Conservation (phyloP, 257 asterid genomes). For the Ligustrum vulgare region DNA sequence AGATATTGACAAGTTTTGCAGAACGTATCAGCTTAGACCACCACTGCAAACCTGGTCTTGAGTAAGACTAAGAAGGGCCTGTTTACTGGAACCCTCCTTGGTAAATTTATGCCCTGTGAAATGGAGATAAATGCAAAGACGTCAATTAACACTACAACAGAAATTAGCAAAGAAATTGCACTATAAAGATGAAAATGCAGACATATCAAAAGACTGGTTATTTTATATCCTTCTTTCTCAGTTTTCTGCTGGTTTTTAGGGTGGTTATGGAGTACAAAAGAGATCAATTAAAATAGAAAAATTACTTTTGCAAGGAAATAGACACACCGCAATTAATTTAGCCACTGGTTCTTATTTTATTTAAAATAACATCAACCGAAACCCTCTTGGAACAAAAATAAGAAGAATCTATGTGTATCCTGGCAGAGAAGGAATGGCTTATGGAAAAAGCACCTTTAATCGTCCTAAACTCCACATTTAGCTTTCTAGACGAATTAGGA, state of each 20-base stretch:
- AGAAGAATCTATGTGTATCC: neutral
- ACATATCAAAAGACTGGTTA: neutral
- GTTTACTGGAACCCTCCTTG: constrained; percentile 71
- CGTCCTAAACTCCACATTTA: constrained; percentile 77
- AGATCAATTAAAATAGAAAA: neutral
- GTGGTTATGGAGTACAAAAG: neutral
- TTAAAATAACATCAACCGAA: neutral
- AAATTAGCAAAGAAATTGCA: constrained; percentile 5
- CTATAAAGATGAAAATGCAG: neutral
- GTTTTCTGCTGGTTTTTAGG: neutral
- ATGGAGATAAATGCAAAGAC: constrained; percentile 8
- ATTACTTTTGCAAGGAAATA: neutral
- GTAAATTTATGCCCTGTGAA: constrained; percentile 70
- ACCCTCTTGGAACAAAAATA: constrained; percentile 9
- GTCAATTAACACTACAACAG: constrained; percentile 10
- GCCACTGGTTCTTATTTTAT: neutral
- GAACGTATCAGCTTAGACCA: constrained; percentile 9
- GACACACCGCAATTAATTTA: neutral
- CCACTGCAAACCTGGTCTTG: constrained; percentile 60
- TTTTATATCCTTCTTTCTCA: neutral
- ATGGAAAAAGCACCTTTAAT: constrained; percentile 58
- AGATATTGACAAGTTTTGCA: constrained; percentile 15
- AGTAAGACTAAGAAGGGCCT: constrained; percentile 74
- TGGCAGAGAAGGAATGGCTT: constrained; percentile 6
- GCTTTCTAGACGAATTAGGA: constrained; percentile 58